Evolutionary conservation across 202 grass and related monocot genomes (phyloP), one percentile per base, ranked within the genome.

Genomic region (Elaeis oleifera): DNA sequence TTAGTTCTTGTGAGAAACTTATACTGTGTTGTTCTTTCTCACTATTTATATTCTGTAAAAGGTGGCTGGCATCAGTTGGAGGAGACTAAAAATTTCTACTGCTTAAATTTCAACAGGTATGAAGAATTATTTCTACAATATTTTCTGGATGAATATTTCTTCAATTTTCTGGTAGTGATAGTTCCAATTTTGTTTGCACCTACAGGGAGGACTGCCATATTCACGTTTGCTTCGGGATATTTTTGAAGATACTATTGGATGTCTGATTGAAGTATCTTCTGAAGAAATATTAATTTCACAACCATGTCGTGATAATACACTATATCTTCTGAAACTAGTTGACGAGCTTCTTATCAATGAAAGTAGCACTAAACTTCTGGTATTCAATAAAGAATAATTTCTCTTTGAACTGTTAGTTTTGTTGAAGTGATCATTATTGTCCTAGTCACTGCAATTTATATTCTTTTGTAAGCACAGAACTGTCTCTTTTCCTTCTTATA

Each of bases 1-100:
- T 32, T 82, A 66, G 73, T 70, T 65, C 86, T 90, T 54, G 74
- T 84, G 31, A 95, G 78, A 74, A 87, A 87, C 67, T 67, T 95
- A 71, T 90, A 95, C 78, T 77, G 83, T 1, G 65, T 90, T 60
- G 80, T 90, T 65, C 90, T 95, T 73, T 76, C 78, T 49, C 82
- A 90, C 67, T 95, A 82, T 78, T 39, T 95, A 26, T 71, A 75
- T 62, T 82, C 78, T 16, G 78, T 95, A 65, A 90, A 76, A 90
- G 90, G 86, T 69, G 90, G 90, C 25, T 95, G 90, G 86, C 86
- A 76, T 64, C 86, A 87, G 49, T 67, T 95, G 53, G 86, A 95
- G 23, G 78, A 84, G 23, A 95, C 90, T 52, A 29, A 67, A 71
- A 86, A 90, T 77, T 90, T 67, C 60, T 90, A 5, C 78, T 87